Conservation (phyloP, 352 stramenopile genomes). For the Phytophthora sansomeana region DNA sequence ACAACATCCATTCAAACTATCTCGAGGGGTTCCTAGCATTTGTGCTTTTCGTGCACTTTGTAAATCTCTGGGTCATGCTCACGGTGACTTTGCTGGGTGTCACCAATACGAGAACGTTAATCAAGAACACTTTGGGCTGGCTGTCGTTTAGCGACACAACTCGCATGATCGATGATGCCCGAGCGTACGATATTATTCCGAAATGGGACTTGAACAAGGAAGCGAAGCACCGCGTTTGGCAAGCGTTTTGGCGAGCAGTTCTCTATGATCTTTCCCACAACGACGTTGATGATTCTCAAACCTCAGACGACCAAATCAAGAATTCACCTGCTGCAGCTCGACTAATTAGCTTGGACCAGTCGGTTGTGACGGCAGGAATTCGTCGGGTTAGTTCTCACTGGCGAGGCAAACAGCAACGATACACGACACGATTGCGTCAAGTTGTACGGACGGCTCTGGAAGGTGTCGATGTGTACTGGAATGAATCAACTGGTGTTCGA, state of each 20-base stretch:
- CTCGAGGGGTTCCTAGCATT: constrained; percentile 18
- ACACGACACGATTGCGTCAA: constrained; percentile 33
- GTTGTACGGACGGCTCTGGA: constrained; percentile 40
- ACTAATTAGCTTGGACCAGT: constrained; percentile 32
- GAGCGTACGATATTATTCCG: constrained; percentile 30
- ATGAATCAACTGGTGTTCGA: constrained; percentile 30
- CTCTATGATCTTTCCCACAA: constrained; percentile 37
- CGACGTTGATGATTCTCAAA: neutral
- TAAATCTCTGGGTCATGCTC: constrained; percentile 49
- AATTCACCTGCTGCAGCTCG: constrained; percentile 21
- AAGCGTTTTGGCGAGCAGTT: constrained; percentile 53
- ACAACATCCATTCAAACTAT: constrained; percentile 16
- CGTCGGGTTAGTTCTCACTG: constrained; percentile 48
- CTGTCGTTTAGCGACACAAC: constrained; percentile 54
- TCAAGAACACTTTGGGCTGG: constrained; percentile 48
- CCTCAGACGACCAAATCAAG: constrained; percentile 4
- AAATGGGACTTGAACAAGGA: constrained; percentile 55
- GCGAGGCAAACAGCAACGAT: constrained; percentile 35
- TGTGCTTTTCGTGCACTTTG: constrained; percentile 47
- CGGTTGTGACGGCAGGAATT: constrained; percentile 36
- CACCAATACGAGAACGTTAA: constrained; percentile 30
- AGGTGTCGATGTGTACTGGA: constrained; percentile 58
- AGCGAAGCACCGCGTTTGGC: constrained; percentile 54
- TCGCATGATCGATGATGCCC: constrained; percentile 37
- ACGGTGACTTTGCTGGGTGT: constrained; percentile 42